These are phyloP conservation scores for Aspergillus conjunctus DNA, from an alignment of 495 filamentous ascomycete genomes.

Conservation along the genomic window DNA sequence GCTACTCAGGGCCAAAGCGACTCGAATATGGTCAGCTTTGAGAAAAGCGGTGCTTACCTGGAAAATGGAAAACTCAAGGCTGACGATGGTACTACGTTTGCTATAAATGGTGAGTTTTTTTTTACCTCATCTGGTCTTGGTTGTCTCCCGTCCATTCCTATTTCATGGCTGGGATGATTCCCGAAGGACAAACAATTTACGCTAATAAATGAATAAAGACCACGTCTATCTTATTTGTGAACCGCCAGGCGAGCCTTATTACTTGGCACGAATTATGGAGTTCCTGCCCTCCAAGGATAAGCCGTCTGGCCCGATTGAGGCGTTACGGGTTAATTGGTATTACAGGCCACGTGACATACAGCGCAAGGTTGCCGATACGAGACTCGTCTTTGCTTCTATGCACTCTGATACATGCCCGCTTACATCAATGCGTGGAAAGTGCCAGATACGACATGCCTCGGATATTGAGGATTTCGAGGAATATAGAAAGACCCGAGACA, in stretches of 20 bases:
- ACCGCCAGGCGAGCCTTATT: conserved; percentile 97
- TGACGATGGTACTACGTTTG: conserved; percentile 85
- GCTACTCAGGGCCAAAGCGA: conserved; percentile 42
- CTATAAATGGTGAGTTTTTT: conserved; percentile 76
- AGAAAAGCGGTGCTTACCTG: conserved; percentile 64
- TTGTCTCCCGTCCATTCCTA: conserved; percentile 26
- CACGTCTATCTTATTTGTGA: conserved; percentile 97
- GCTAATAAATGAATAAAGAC: conserved; percentile 58
- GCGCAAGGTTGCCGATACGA: conserved; percentile 83
- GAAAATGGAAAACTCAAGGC: conserved; percentile 79
- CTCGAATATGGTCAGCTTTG: conserved; percentile 87
- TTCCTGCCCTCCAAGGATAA: conserved; percentile 83
- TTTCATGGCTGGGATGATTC: no score
- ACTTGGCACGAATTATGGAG: conserved; percentile 96
- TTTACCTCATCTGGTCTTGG: conserved; percentile 17
- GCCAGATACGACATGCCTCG: conserved; percentile 79
- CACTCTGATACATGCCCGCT: conserved; percentile 96
- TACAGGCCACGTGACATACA: conserved; percentile 96
- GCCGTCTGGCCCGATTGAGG: conserved; percentile 71
- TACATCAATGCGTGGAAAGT: conserved; percentile 88
- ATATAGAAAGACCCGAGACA: conserved; percentile 79
- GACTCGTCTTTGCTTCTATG: conserved; percentile 93
- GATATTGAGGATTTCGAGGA: conserved; percentile 82
- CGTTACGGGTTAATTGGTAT: conserved; percentile 95
- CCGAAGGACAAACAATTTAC: no score